Conservation (phyloP, 2,329 filamentous ascomycete species). For the Venturia effusa region DNA sequence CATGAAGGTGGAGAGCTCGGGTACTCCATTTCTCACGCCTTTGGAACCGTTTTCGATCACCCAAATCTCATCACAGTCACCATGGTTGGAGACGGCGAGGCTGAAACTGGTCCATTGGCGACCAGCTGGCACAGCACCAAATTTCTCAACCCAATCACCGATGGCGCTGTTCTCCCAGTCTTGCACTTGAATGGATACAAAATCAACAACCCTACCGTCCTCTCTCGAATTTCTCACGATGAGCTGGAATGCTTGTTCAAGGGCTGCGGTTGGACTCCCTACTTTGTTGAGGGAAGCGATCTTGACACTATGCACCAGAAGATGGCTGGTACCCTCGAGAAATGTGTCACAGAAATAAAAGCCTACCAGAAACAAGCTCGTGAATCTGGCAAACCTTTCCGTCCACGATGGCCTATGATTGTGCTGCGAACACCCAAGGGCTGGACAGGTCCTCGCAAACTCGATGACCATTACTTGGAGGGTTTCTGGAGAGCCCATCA, state of each 20-base stretch:
- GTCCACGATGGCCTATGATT: conserved; percentile 70
- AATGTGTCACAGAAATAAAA: conserved; percentile 59
- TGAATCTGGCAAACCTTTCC: conserved; percentile 52
- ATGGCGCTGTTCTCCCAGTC: conserved; percentile 67
- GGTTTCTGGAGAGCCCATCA: conserved; percentile 76
- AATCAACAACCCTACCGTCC: conserved; percentile 68
- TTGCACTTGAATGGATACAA: conserved; percentile 77
- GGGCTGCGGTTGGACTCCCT: conserved; percentile 70
- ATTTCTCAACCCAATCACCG: conserved; percentile 68
- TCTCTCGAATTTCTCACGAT: conserved; percentile 62
- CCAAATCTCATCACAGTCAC: conserved; percentile 64
- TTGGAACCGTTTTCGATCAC: conserved; percentile 65
- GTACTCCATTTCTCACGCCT: conserved; percentile 72
- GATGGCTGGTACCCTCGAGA: conserved; percentile 67
- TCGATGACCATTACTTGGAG: conserved; percentile 59
- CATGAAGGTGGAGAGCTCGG: conserved; percentile 74
- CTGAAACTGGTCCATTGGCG: conserved; percentile 70
- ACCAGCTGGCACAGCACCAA: conserved; percentile 77
- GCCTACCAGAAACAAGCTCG: conserved; percentile 61
- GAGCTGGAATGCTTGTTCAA: conserved; percentile 59
- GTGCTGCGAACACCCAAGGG: conserved; percentile 59
- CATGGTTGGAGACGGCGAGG: conserved; percentile 71
- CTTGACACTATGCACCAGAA: conserved; percentile 68
- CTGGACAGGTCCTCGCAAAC: conserved; percentile 64
- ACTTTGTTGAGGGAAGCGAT: conserved; percentile 70